Conservation (phyloP, 805 yeast species). For the Scheffersomyces spartinae region DNA sequence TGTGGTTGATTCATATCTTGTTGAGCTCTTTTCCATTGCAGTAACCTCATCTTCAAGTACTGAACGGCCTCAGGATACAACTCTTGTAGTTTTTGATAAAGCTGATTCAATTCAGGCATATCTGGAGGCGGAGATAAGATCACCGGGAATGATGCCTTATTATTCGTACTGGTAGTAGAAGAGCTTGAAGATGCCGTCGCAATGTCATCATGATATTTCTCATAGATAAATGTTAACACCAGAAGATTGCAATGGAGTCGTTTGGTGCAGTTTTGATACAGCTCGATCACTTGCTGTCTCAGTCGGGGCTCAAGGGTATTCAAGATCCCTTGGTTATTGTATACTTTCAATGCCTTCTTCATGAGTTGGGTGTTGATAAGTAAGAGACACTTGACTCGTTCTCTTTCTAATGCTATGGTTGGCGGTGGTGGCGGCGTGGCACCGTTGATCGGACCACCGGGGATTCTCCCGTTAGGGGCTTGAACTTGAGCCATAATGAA, state of each 20-base stretch:
- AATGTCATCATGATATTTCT: constrained; percentile 22
- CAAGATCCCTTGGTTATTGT: constrained; percentile 21
- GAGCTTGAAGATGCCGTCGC: too few relatives aligned
- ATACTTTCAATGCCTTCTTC: constrained; percentile 26
- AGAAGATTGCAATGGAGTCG: constrained; percentile 31
- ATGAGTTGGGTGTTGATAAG: constrained; percentile 31
- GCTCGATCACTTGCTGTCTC: constrained; percentile 20
- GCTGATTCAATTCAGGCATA: constrained; percentile 30
- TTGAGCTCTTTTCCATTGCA: constrained; percentile 24
- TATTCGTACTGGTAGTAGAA: constrained; percentile 13
- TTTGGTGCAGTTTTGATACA: constrained; percentile 28
- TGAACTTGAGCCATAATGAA: too few relatives aligned
- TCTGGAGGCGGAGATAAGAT: constrained; percentile 33
- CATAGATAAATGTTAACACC: constrained; percentile 27
- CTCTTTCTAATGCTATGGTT: constrained; percentile 20
- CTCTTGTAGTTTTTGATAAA: constrained; percentile 29
- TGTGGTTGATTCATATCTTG: too few relatives aligned
- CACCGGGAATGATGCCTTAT: constrained; percentile 25
- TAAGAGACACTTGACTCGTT: constrained; percentile 29
- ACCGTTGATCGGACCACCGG: too few relatives aligned
- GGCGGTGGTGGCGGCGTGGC: too few relatives aligned
- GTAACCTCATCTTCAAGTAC: constrained; percentile 22
- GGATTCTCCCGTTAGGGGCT: too few relatives aligned
- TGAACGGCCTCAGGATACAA: constrained; percentile 34
- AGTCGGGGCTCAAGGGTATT: constrained; percentile 23